phyloP scores from a whole-genome alignment of 2,329 filamentous ascomycete genomes.

The Metarhizium humberi region DNA sequence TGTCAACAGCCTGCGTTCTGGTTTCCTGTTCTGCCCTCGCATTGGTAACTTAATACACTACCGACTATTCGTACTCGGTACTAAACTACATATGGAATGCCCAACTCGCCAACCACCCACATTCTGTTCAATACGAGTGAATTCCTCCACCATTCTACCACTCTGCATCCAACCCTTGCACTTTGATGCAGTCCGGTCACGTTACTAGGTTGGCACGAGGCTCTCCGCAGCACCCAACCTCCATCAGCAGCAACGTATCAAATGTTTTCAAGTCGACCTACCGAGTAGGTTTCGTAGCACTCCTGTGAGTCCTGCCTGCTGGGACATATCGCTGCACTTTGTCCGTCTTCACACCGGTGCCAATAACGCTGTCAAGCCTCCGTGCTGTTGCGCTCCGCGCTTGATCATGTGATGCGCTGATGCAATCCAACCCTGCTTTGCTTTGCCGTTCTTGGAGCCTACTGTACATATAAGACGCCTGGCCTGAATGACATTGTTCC shows the following conservation, averaged over 20 bases:
- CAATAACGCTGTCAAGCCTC: background rate
- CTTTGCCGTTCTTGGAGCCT: background rate
- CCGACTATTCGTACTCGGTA: too few relatives aligned
- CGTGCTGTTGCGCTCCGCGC: background rate
- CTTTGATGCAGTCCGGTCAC: constrained; percentile 1
- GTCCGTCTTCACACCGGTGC: background rate
- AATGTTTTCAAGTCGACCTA: background rate
- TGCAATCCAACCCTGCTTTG: background rate
- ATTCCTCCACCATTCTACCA: background rate
- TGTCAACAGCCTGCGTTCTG: background rate
- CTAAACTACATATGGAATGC: too few relatives aligned
- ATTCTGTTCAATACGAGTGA: background rate
- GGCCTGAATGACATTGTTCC: too few relatives aligned
- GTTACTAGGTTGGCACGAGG: constrained; percentile 2
- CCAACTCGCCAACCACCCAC: background rate
- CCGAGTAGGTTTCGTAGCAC: background rate
- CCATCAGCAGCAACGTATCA: background rate
- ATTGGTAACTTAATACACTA: background rate
- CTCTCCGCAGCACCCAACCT: background rate
- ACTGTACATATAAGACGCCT: background rate
- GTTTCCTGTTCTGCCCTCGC: background rate
- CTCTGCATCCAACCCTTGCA: background rate
- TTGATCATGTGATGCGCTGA: background rate
- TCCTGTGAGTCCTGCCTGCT: background rate
- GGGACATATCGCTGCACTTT: background rate